These are phyloP conservation scores for Penicillium brasilianum DNA, from an alignment of 2,329 filamentous ascomycete genomes.

Conservation along the genomic window DNA sequence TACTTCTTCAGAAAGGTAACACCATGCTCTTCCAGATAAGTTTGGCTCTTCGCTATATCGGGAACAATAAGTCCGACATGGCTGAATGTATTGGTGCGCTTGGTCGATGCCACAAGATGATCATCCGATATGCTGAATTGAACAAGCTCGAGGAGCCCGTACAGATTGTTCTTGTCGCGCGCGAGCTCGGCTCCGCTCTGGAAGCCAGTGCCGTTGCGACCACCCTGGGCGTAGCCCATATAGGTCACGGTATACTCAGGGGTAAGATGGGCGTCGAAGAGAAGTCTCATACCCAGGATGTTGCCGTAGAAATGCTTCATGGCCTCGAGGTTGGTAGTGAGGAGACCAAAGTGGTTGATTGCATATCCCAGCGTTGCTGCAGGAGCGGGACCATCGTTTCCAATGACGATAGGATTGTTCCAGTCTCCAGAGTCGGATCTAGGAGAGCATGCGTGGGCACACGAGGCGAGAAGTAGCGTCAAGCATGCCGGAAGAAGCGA, in stretches of 20 bases:
- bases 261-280: constrained; percentile 27
- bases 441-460: constrained; percentile 2
- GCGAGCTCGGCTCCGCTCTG: constrained; percentile 44
- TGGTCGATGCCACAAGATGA: constrained; percentile 26
- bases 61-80: constrained; percentile 47
- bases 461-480: background rate
- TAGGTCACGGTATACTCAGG: constrained; percentile 41
- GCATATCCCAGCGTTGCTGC: constrained; percentile 42
- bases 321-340: constrained; percentile 37
- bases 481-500: background rate
- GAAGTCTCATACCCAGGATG: constrained; percentile 41
- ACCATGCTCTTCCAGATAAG: constrained; percentile 10
- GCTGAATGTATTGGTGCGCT: constrained; percentile 38
- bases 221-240: constrained; percentile 44
- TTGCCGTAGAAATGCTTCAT: constrained; percentile 43
- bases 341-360: constrained; percentile 44
- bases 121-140: constrained; percentile 29
- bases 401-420: constrained; percentile 10
- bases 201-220: constrained; percentile 47
- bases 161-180: constrained; percentile 36
- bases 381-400: constrained; percentile 36
- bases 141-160: constrained; percentile 39
- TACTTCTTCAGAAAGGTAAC: constrained; percentile 12
- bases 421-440: background rate
- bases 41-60: constrained; percentile 37